Percentiles rank a stretch among this genome's conserved stretches.
Conservation (phyloP, 768 basidiomycete genomes). For the Symmetrospora coprosmae region DNA sequence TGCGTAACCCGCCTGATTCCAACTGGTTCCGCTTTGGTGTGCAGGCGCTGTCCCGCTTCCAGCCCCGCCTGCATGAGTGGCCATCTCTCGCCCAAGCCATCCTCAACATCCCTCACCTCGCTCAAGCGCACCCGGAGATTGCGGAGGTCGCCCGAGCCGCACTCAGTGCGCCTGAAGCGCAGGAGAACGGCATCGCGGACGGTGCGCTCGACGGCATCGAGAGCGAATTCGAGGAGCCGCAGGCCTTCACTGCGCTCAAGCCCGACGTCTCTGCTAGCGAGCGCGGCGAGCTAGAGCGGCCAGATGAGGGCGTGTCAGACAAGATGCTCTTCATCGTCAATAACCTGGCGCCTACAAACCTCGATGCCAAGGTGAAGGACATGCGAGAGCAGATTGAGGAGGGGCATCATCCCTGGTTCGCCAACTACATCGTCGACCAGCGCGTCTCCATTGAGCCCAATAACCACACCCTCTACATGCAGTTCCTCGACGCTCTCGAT, state of each 20-base stretch:
- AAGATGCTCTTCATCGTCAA: slow-evolving; percentile 95
- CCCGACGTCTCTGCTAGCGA: slow-evolving; percentile 48
- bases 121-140: slow-evolving; percentile 65
- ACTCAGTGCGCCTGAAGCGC: slow-evolving; percentile 26
- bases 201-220: slow-evolving; percentile 34
- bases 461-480: slow-evolving; percentile 86
- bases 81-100: slow-evolving; percentile 79
- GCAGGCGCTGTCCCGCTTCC: slow-evolving; percentile 76
- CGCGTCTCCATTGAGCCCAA: slow-evolving; percentile 92
- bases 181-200: slow-evolving; percentile 33
- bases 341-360: slow-evolving; percentile 87
- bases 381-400: slow-evolving; percentile 75
- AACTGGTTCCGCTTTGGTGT: slow-evolving; percentile 92
- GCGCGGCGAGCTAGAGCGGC: slow-evolving; percentile 48
- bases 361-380: slow-evolving; percentile 70
- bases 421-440: slow-evolving; percentile 91
- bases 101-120: slow-evolving; percentile 68
- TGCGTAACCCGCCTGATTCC: slow-evolving; percentile 75
- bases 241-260: slow-evolving; percentile 59
- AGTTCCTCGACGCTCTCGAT: slow-evolving; percentile 74
- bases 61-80: slow-evolving; percentile 76
- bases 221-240: slow-evolving; percentile 4
- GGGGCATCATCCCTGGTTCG: slow-evolving; percentile 82
- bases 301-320: slow-evolving; percentile 78
- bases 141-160: slow-evolving; percentile 29